Conservation (phyloP, 139 green algal species). For the Dunaliella sp. region DNA sequence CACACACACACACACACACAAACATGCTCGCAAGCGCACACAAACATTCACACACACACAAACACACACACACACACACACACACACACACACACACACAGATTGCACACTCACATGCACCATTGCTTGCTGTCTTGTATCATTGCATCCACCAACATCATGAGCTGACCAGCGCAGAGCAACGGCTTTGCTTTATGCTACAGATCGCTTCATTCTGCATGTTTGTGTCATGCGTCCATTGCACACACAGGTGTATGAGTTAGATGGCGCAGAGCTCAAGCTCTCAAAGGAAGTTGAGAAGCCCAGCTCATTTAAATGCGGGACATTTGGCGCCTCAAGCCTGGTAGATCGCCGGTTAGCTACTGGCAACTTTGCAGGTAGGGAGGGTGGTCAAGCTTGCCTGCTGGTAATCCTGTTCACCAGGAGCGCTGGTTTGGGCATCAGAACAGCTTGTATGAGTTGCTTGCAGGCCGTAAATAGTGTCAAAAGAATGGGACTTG, state of each 20-base stretch:
- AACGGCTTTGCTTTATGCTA: too few relatives aligned
- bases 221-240: not conserved
- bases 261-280: conserved; percentile 67
- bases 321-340: conserved; percentile 69
- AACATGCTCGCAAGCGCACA: not conserved
- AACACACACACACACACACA: not conserved
- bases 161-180: not conserved
- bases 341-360: conserved; percentile 62
- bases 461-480: not conserved
- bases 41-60: not conserved
- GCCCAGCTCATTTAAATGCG: conserved; percentile 71
- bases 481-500: not conserved
- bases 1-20: not conserved
- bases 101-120: not conserved
- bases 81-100: not conserved
- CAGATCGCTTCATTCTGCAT: too few relatives aligned
- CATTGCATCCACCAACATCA: not conserved
- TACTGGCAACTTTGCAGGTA: conserved; percentile 74
- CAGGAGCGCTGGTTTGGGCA: too few relatives aligned
- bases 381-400: too few relatives aligned
- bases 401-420: too few relatives aligned
- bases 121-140: not conserved
- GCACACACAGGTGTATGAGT: conserved; percentile 62
- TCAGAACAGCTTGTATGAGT: not conserved
- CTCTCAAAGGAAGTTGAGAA: conserved; percentile 56